Conservation (phyloP, 306 rosid genomes). For the Lablab purpureus region DNA sequence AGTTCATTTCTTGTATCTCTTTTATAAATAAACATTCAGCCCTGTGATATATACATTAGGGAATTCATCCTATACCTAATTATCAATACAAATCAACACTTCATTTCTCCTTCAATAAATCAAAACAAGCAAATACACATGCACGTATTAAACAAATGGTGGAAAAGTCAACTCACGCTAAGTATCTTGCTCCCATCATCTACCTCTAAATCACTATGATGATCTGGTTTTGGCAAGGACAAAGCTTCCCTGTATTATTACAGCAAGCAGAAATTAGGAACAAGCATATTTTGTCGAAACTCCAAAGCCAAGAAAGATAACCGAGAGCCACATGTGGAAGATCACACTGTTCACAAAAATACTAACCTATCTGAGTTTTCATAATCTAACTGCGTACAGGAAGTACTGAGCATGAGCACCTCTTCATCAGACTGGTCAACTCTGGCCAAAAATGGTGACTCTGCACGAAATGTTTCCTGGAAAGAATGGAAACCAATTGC, state of each 20-base stretch:
- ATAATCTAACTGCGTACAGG: slow-evolving; percentile 29
- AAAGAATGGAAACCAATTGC: slow-evolving; percentile 28
- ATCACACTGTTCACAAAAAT: slow-evolving; percentile 31
- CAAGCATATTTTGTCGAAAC: neutral
- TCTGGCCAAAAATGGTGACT: slow-evolving; percentile 38
- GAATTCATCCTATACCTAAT: too few species aligned
- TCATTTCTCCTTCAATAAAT: neutral
- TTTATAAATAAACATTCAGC: too few species aligned
- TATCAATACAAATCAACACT: neutral
- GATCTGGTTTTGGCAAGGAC: slow-evolving; percentile 56
- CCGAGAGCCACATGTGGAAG: neutral
- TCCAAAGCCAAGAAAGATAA: slow-evolving; percentile 1
- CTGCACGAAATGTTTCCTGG: slow-evolving; percentile 47
- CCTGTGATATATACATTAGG: too few species aligned
- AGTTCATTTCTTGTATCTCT: too few species aligned
- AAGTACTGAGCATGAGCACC: slow-evolving; percentile 18
- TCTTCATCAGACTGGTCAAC: slow-evolving; percentile 44
- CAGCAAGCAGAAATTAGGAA: slow-evolving; percentile 14
- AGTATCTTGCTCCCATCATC: slow-evolving; percentile 47
- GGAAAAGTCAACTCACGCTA: slow-evolving; percentile 46
- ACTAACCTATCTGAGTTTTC: slow-evolving; percentile 70
- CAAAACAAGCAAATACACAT: neutral
- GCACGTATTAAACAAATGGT: neutral
- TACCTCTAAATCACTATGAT: slow-evolving; percentile 52
- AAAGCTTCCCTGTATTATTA: slow-evolving; percentile 62